Evolutionary conservation across 2,329 filamentous ascomycete species (phyloP).

Genomic region (Nothomitra cinnamomea): DNA sequence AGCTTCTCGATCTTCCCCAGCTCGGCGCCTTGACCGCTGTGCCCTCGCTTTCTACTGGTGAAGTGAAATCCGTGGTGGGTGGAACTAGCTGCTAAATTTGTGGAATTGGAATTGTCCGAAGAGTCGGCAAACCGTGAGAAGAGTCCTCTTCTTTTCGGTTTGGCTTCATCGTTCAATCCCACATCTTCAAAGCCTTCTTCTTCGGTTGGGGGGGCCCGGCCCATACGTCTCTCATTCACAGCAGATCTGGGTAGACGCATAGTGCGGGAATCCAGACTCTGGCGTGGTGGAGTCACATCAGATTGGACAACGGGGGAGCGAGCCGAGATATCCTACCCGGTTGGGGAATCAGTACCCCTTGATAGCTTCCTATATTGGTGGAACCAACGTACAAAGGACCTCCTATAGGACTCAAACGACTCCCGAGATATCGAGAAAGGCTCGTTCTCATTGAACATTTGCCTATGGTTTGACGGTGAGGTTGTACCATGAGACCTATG

Average conservation of each 20-base stretch:
- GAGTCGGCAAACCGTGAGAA: slow-evolving; percentile 64
- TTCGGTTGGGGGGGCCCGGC: slow-evolving; percentile 43
- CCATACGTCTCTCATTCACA: slow-evolving; percentile 35
- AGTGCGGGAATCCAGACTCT: slow-evolving; percentile 63
- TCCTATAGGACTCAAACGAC: slow-evolving; percentile 90
- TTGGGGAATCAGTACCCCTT: slow-evolving; percentile 1
- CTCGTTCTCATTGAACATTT: slow-evolving; percentile 65
- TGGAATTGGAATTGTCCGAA: slow-evolving; percentile 14
- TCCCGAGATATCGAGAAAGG: slow-evolving; percentile 91
- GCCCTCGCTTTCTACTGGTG: slow-evolving; percentile 53
- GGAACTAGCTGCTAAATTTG: slow-evolving; percentile 20
- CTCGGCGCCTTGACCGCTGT: slow-evolving; percentile 54
- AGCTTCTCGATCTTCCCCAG: slow-evolving; percentile 39
- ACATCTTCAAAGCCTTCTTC: slow-evolving; percentile 86
- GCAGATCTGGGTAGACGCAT: slow-evolving; percentile 45
- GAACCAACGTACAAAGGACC: slow-evolving; percentile 65
- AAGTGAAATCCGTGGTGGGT: slow-evolving; percentile 45
- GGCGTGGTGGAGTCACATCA: slow-evolving; percentile 45
- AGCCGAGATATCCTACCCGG: slow-evolving; percentile 66
- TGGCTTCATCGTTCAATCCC: slow-evolving; percentile 61
- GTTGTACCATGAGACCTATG: slow-evolving; percentile 30
- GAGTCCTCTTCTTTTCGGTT: slow-evolving; percentile 60
- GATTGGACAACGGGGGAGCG: slow-evolving; percentile 53
- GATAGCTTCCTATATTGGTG: not conserved
- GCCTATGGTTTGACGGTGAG: slow-evolving; percentile 39